A percentile compares a stretch with the other conserved stretches of the same genome.
phyloP scores from a whole-genome alignment of 805 yeast species.

The Saccharomycopsis sp. region DNA sequence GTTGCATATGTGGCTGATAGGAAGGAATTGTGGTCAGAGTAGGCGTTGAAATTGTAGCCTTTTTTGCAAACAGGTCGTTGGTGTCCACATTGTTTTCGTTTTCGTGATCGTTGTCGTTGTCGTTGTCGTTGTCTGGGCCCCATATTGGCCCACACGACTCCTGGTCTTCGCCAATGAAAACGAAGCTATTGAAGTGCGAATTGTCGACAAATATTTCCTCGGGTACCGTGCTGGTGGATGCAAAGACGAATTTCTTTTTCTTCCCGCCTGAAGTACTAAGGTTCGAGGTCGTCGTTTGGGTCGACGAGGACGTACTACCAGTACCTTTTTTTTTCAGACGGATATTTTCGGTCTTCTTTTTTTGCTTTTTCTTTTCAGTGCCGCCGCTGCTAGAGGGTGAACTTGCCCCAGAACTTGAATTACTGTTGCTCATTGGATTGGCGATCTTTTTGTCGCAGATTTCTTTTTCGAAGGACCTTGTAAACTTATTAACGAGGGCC shows the following conservation, averaged over 20 bases:
- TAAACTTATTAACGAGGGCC: conserved; percentile 3
- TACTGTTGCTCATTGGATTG: not conserved
- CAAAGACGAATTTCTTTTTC: conserved; percentile 12
- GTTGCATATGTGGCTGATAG: not conserved
- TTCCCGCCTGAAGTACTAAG: not conserved
- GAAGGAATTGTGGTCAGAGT: no score
- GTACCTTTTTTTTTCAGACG: not conserved
- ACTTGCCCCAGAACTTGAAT: not conserved
- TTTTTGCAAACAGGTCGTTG: no score
- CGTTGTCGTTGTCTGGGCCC: conserved; percentile 8
- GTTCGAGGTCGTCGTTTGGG: not conserved
- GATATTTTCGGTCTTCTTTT: not conserved
- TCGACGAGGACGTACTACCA: not conserved
- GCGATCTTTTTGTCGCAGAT: not conserved
- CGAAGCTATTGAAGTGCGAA: conserved; percentile 7
- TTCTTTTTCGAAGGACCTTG: not conserved
- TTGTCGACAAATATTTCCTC: conserved; percentile 9
- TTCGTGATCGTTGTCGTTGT: not conserved
- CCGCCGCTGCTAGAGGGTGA: not conserved
- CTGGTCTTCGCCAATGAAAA: conserved; percentile 17
- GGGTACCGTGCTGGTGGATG: conserved; percentile 12
- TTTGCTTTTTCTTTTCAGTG: not conserved
- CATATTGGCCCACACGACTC: conserved; percentile 17
- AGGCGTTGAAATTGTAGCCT: not conserved
- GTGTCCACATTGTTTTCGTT: not conserved